A percentile compares a stretch with the other conserved stretches of the same genome.
These are phyloP conservation scores for Pelargonium myrrhifolium DNA, from an alignment of 441 rosid genomes.

Conservation along the genomic window DNA sequence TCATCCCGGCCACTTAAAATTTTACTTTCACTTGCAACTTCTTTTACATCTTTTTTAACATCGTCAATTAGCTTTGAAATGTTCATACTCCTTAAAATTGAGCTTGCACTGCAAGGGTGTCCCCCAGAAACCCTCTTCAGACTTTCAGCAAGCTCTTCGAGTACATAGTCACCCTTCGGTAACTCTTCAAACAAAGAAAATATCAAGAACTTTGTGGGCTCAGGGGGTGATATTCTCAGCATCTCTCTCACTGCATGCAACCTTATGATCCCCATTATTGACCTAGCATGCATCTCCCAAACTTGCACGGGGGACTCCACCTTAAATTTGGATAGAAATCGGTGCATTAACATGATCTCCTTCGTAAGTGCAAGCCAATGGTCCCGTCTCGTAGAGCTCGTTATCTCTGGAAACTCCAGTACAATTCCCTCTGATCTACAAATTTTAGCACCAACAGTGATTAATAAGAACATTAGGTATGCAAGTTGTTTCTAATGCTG, in stretches of 20 bases:
- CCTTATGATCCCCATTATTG: conserved; percentile 68
- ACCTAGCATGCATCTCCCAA: conserved; percentile 85
- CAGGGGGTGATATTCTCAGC: conserved; percentile 73
- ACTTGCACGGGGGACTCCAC: conserved; percentile 44
- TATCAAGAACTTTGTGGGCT: conserved; percentile 69
- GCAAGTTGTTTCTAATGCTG: not conserved
- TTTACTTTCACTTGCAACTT: conserved; percentile 21
- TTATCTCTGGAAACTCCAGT: conserved; percentile 90
- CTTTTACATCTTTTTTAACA: conserved; percentile 22
- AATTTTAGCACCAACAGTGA: conserved; percentile 14
- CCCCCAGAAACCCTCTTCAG: conserved; percentile 34
- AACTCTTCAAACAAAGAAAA: conserved; percentile 71
- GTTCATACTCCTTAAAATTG: conserved; percentile 56
- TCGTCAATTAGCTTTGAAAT: conserved; percentile 25
- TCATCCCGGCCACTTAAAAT: conserved; percentile 26
- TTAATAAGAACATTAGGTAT: not conserved
- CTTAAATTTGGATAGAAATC: conserved; percentile 46
- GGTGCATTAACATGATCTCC: conserved; percentile 70
- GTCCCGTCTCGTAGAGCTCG: conserved; percentile 85
- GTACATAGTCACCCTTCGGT: conserved; percentile 86
- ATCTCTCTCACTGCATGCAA: conserved; percentile 88
- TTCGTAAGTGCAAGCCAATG: conserved; percentile 76
- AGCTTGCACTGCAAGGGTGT: conserved; percentile 61
- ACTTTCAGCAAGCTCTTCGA: conserved; percentile 63
- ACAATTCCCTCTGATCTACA: conserved; percentile 72